These are phyloP conservation scores for Heterobasidion annosum DNA, from an alignment of 1,284 basidiomycete species.

Conservation along the genomic window DNA sequence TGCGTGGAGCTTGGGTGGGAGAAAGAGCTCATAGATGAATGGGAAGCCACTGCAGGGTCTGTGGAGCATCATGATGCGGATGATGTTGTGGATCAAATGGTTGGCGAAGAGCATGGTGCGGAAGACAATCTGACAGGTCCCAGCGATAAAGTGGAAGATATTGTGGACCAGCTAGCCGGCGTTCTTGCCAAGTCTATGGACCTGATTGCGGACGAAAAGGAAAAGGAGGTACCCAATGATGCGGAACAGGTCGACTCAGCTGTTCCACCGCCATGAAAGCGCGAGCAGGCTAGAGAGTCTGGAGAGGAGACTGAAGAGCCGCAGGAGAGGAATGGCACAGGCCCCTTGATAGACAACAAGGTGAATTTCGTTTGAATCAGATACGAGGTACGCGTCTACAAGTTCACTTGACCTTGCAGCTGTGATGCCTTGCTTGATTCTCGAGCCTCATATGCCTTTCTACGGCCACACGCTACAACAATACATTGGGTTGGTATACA, in stretches of 20 bases:
- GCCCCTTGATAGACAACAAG: too few species aligned
- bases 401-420: too few species aligned
- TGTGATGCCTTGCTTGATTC: too few species aligned
- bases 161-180: background rate
- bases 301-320: too few species aligned
- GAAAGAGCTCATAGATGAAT: conserved; percentile 35
- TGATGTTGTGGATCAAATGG: background rate
- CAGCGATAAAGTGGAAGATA: background rate
- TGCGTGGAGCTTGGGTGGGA: conserved; percentile 63
- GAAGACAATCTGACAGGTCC: background rate
- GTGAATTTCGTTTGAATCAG: too few species aligned
- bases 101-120: background rate
- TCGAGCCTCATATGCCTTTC: too few species aligned
- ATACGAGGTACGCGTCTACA: too few species aligned
- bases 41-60: conserved; percentile 6
- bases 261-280: too few species aligned
- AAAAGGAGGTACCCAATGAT: background rate
- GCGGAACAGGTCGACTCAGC: background rate
- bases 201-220: background rate
- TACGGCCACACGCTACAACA: too few species aligned
- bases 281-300: too few species aligned
- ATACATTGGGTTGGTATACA: too few species aligned
- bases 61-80: conserved; percentile 3
- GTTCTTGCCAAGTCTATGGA: background rate
- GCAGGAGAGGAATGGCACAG: too few species aligned